These are phyloP conservation scores for Fusarium cyanostomum DNA, from an alignment of 2,329 filamentous ascomycete genomes.

Conservation along the genomic window DNA sequence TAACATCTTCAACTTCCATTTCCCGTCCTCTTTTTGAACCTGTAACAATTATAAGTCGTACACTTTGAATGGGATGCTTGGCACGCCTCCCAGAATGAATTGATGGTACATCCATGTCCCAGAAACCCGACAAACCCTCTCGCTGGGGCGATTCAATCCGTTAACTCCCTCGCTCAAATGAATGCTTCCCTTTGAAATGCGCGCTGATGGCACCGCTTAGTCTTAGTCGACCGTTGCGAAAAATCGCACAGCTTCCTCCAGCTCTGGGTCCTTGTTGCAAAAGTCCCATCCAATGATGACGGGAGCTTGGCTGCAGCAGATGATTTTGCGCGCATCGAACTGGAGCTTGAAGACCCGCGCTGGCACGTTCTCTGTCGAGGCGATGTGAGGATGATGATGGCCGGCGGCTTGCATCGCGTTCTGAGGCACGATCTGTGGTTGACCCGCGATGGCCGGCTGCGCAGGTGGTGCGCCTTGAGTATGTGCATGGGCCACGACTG, in stretches of 20 bases:
- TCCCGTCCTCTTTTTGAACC: not conserved
- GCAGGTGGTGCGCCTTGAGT: slow-evolving; percentile 37
- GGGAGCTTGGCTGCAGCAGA: slow-evolving; percentile 92
- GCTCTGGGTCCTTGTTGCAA: slow-evolving; percentile 82
- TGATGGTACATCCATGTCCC: slow-evolving; percentile 20
- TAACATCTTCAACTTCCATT: not conserved
- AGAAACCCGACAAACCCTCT: slow-evolving; percentile 12
- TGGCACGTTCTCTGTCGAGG: slow-evolving; percentile 57
- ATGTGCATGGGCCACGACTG: slow-evolving; percentile 22
- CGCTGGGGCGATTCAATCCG: slow-evolving; percentile 11
- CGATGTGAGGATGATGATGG: slow-evolving; percentile 57
- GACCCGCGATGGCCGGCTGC: slow-evolving; percentile 16
- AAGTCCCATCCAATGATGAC: slow-evolving; percentile 99
- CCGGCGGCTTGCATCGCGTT: slow-evolving; percentile 6
- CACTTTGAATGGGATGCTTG: not conserved
- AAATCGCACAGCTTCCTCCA: slow-evolving; percentile 80
- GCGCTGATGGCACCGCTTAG: not conserved
- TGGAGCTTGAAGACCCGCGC: slow-evolving; percentile 92
- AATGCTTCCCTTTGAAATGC: slow-evolving; percentile 15
- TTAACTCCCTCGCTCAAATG: slow-evolving; percentile 38
- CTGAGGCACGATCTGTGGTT: slow-evolving; percentile 18
- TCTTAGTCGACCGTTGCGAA: slow-evolving; percentile 69
- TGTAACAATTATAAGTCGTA: not conserved
- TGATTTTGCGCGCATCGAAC: slow-evolving; percentile 91
- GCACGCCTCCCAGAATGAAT: not conserved